phyloP scores from a whole-genome alignment of 176 grass and related monocot species.

The Lolium multiflorum region DNA sequence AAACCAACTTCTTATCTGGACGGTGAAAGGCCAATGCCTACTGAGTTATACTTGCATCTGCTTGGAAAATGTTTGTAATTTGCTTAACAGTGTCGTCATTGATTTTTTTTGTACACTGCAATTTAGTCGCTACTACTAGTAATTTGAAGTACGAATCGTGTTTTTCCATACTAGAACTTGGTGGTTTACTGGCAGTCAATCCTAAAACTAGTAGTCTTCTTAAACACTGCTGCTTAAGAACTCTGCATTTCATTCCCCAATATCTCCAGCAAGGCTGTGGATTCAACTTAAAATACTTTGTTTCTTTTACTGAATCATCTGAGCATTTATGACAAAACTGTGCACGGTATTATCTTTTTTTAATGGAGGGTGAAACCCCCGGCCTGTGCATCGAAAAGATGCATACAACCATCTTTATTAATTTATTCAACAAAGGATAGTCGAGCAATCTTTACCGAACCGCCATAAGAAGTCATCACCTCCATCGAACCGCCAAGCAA shows the following conservation, averaged over 20 bases:
- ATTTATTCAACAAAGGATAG: no score
- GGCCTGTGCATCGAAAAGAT: no score
- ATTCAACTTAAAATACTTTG: not conserved
- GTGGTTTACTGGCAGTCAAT: not conserved
- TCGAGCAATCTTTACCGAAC: no score
- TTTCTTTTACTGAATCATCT: not conserved
- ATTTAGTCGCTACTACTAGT: not conserved
- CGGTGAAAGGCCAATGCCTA: not conserved
- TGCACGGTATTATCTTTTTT: not conserved
- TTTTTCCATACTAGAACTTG: not conserved
- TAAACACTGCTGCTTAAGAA: not conserved
- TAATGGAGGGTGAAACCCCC: no score
- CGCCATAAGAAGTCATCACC: no score
- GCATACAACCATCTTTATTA: no score
- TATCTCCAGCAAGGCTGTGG: not conserved
- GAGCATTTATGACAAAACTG: not conserved
- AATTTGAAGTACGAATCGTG: not conserved
- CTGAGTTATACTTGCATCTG: not conserved
- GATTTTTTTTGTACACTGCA: not conserved
- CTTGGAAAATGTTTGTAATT: not conserved
- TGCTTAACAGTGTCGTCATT: not conserved
- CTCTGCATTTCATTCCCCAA: not conserved
- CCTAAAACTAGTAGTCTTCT: not conserved
- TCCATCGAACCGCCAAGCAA: no score
- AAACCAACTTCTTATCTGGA: not conserved